Base-by-base conservation (phyloP, 305 asterid genomes). In the Ilex paraguariensis region DNA sequence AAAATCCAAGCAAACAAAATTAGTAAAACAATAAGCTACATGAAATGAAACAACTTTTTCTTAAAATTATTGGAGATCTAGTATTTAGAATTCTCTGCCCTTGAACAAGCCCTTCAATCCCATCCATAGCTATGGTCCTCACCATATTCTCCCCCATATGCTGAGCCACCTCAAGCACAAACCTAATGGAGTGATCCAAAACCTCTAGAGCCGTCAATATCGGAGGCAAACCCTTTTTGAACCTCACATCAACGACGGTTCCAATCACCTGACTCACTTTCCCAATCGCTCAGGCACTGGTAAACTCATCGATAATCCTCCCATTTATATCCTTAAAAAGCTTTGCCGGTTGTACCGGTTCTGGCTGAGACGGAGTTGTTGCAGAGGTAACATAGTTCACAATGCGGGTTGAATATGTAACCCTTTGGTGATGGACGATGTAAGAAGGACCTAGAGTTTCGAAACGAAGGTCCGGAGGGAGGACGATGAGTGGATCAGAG, bases 121-220 rank as follows among this genome's bases (percentile, higher is more conserved):
- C 98, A 77, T 92, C 98, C 98, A 92, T 92, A 63, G 98, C 98
- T 78, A 92, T 92, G 66, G 96, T 87, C 77, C 98, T 78, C 14
- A 91, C 98, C 55, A 89, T 86, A 73, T 54, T 91, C 81, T 82
- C 98, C 40, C 98, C 98, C 85, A 91, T 78, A 66, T 91, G 98
- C 75, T 88, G 94, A 46, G 98, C 93, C 64, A 91, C 98, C 82
- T 91, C 98, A 73, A 91, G 75, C 61, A 91, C 98, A 32, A 91
- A 87, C 71, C 98, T 80, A 85, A 89, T 91, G 85, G 85, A 95
- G 64, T 89, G 83, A 66, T 91, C 98, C 78, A 87, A 61, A 33
- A 91, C 97, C 71, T 91, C 98, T 54, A 91, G 65, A 14, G 98
- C 91, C 6, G 98, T 91, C 85, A 89, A 69, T 73, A 91, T 91